Conservation (phyloP, 108 stramenopile species). For the Licmophora abbreviata region DNA sequence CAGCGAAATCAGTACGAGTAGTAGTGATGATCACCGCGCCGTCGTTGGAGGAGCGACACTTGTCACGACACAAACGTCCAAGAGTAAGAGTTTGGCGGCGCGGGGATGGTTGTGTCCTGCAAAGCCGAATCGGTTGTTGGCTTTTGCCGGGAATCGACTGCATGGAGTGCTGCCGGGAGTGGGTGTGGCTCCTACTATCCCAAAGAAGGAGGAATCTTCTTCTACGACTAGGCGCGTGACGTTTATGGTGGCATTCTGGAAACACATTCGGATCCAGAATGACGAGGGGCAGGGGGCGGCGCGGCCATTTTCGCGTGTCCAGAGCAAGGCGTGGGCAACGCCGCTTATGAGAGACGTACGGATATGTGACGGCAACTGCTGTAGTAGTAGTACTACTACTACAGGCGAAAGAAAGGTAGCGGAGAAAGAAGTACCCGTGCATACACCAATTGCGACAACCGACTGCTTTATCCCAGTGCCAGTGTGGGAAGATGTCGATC, state of each 20-base stretch:
- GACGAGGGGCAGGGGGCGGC: constrained; percentile 47
- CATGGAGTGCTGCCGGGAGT: constrained; percentile 89
- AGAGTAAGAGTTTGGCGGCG: constrained; percentile 36
- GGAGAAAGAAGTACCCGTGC: no score
- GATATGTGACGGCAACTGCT: no score
- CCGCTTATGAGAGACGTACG: no score
- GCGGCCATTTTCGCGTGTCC: constrained; percentile 65
- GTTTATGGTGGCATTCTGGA: constrained; percentile 90
- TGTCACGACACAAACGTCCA: constrained; percentile 65
- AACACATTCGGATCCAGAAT: constrained; percentile 44
- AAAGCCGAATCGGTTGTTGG: constrained; percentile 48
- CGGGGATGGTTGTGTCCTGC: constrained; percentile 68
- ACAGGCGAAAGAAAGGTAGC: no score
- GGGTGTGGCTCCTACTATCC: constrained; percentile 20
- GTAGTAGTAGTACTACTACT: no score
- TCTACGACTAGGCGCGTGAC: constrained; percentile 61
- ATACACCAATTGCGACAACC: no score
- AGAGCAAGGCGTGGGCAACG: no score
- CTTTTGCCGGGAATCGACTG: constrained; percentile 74
- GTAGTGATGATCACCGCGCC: constrained; percentile 9
- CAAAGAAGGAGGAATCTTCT: no score
- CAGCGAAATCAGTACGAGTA: no score
- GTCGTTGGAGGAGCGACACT: constrained; percentile 76
- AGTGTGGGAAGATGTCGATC: no score
- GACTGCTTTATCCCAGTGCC: no score